Percentiles rank a stretch among this genome's conserved stretches.
Evolutionary conservation across 2,329 filamentous ascomycete species (phyloP).

Genomic region (Coniochaeta ligniaria): DNA sequence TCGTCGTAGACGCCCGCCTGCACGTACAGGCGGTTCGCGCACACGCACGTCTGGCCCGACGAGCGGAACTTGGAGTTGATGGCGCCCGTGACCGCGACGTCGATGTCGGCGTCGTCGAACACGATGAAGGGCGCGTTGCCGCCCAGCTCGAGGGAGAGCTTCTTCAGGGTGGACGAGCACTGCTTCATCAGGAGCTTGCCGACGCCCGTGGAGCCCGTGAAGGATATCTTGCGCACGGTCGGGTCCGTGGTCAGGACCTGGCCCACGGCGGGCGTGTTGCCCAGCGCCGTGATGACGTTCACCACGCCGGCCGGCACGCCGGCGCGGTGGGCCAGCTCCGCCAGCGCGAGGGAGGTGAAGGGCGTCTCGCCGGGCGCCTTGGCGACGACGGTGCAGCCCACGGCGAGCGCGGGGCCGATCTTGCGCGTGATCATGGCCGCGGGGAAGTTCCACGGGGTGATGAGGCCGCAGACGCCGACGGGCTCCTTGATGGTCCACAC

Average conservation of each 20-base stretch:
- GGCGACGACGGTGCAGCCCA: slow-evolving; percentile 89
- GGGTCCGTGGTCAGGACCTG: slow-evolving; percentile 68
- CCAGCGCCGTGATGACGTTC: slow-evolving; percentile 74
- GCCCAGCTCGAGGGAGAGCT: slow-evolving; percentile 79
- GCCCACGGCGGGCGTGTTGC: slow-evolving; percentile 77
- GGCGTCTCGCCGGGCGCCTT: slow-evolving; percentile 92
- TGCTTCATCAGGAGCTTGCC: slow-evolving; percentile 83
- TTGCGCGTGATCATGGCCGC: slow-evolving; percentile 70
- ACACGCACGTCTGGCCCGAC: slow-evolving; percentile 93
- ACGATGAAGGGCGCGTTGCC: slow-evolving; percentile 96
- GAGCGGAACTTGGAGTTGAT: slow-evolving; percentile 87
- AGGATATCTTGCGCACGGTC: slow-evolving; percentile 81
- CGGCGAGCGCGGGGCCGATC: slow-evolving; percentile 70
- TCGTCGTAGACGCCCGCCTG: slow-evolving; percentile 71
- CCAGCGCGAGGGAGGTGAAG: slow-evolving; percentile 80
- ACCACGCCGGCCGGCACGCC: slow-evolving; percentile 87
- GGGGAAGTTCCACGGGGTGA: slow-evolving; percentile 87
- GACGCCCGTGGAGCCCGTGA: slow-evolving; percentile 72
- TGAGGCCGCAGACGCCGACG: slow-evolving; percentile 74
- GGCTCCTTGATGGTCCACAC: slow-evolving; percentile 77
- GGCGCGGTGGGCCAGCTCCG: slow-evolving; percentile 77
- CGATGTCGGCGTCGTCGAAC: slow-evolving; percentile 89
- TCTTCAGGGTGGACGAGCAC: slow-evolving; percentile 75
- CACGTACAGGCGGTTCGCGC: slow-evolving; percentile 76
- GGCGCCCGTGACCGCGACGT: slow-evolving; percentile 74